phyloP scores from a whole-genome alignment of 768 basidiomycete species.

The Rhizopogon vinicolor region DNA sequence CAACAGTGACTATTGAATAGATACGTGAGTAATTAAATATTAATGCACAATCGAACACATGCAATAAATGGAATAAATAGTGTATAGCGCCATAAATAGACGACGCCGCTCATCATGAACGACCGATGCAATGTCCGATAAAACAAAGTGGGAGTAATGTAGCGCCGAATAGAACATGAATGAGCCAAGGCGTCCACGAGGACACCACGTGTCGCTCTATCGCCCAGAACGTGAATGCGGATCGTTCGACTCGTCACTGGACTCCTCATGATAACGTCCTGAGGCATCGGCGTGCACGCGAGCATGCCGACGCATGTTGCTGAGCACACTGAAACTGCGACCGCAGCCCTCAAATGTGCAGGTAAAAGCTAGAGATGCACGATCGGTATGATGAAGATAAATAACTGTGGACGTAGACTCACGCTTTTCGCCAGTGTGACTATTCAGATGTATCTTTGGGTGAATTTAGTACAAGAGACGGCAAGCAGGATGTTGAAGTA shows the following conservation, averaged over 20 bases:
- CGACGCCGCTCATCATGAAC: neutral
- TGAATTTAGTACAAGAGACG: conserved; percentile 5
- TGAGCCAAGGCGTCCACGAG: neutral
- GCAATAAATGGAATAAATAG: conserved; percentile 12
- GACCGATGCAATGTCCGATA: conserved; percentile 13
- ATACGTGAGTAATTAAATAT: neutral
- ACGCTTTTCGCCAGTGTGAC: conserved; percentile 86
- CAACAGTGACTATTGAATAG: neutral
- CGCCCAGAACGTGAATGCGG: conserved; percentile 21
- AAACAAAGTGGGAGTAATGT: neutral
- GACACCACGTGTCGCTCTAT: neutral
- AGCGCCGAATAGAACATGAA: neutral
- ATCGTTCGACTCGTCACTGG: conserved; percentile 44
- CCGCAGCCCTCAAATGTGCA: conserved; percentile 75
- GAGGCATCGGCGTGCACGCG: conserved; percentile 53
- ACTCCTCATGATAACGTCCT: conserved; percentile 32
- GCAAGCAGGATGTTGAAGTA: conserved; percentile 5
- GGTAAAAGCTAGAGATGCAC: conserved; percentile 50
- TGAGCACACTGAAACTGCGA: conserved; percentile 80
- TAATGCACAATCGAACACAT: conserved; percentile 5
- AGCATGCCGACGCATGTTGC: conserved; percentile 85
- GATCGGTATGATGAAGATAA: conserved; percentile 7
- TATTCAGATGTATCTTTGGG: conserved; percentile 73
- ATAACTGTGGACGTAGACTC: conserved; percentile 24
- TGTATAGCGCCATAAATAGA: neutral